A percentile compares a stretch with the other conserved stretches of the same genome.
phyloP scores from a whole-genome alignment of 371 early-diverging fungal species.

The Batkoa obscura region DNA sequence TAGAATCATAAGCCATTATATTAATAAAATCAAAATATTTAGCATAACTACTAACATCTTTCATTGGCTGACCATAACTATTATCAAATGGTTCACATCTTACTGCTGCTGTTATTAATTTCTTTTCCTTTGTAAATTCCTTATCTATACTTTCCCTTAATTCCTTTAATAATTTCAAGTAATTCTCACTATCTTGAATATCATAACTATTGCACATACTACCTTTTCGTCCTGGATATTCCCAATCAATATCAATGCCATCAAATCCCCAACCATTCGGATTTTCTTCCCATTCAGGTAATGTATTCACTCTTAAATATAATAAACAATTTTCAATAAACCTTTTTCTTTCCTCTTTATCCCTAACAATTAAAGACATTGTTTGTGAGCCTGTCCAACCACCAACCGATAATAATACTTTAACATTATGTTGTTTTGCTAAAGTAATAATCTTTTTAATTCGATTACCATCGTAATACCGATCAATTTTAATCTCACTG shows the following conservation, averaged over 20 bases:
- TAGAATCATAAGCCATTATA: constrained; percentile 27
- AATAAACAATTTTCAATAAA: too few species aligned
- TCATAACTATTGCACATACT: constrained; percentile 42
- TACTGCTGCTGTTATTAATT: constrained; percentile 48
- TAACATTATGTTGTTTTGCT: constrained; percentile 19
- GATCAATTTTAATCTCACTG: constrained; percentile 3
- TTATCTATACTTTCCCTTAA: constrained; percentile 30
- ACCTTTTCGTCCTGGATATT: constrained; percentile 49
- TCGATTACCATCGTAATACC: constrained; percentile 12
- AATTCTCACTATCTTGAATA: constrained; percentile 24
- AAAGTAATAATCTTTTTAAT: constrained; percentile 19
- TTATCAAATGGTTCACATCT: constrained; percentile 39
- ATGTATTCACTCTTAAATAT: too few species aligned
- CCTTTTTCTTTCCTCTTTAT: too few species aligned
- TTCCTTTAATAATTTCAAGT: constrained; percentile 32
- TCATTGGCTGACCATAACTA: constrained; percentile 23
- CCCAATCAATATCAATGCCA: constrained; percentile 35
- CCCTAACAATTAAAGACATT: too few species aligned
- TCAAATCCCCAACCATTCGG: constrained; percentile 6
- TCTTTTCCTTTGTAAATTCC: constrained; percentile 37
- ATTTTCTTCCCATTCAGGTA: background rate
- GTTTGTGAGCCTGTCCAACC: constrained; percentile 52
- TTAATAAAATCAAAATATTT: constrained; percentile 33
- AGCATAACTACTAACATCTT: constrained; percentile 32
- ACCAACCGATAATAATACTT: constrained; percentile 42